Evolutionary conservation across 2,329 filamentous ascomycete species (phyloP), one percentile per base, ranked within the genome.

Genomic region (Leptographium lundbergii): DNA sequence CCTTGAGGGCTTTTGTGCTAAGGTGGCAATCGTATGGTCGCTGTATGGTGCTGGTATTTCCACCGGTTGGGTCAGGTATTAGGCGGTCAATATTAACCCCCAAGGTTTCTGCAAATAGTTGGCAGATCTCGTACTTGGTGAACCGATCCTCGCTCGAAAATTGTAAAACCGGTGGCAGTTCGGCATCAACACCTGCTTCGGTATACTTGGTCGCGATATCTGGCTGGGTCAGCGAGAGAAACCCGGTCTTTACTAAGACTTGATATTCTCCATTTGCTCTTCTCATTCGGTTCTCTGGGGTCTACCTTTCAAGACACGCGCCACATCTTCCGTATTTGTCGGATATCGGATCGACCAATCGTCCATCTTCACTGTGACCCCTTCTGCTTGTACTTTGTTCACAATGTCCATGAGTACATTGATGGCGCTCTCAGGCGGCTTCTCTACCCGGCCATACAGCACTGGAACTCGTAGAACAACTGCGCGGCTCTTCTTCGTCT

Each of bases 101-200:
- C 79, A 95, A 84, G 60, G 95, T 89, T 61, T 90, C 84, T 4
- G 84, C 87, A 67, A 96, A 85, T 11, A 80, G 74, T 72, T 89
- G 75, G 69, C 88, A 91, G 59, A 96, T 95, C 70, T 92, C 85
- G 70, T 91, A 95, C 74, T 96, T 96, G 54, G 91, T 96, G 77
- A 86, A 88, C 64, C 78, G 81, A 65, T 95, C 88, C 71, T 96
- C 89, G 53, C 89, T 90, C 3, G 87, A 89, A 73, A 95, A 95
- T 58, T 96, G 91, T 22, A 96, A 77, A 51, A 91, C 81, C 32
- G 69, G 74, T 0, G 91, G 91, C 47, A 95, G 73, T 19, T 74
- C 68, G 13, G 74, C 69, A 56, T 77, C 73, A 45, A 80, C 74
- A 47, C 69, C 66, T 14, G 75, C 71, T 4, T 69, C 71, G 58